phyloP scores from a whole-genome alignment of 192 early-diverging fungal genomes.

The Coemansia reversa region DNA sequence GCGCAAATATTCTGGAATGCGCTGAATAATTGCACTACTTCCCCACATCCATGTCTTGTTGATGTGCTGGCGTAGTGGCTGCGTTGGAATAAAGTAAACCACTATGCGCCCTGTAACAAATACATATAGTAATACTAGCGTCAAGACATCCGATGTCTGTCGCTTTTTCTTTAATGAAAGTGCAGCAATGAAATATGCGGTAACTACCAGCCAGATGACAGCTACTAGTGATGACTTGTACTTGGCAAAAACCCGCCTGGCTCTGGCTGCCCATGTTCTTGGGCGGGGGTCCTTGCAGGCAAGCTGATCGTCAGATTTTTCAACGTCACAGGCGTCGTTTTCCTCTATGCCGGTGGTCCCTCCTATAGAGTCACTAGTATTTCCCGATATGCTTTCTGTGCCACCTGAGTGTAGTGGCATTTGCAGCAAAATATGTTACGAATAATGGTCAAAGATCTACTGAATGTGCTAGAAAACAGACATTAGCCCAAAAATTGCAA shows the following conservation, averaged over 20 bases:
- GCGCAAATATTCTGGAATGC: constrained; percentile 40
- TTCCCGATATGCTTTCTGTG: no score
- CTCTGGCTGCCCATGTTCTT: not conserved
- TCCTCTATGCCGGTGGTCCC: no score
- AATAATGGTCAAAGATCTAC: no score
- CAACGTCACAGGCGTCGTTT: no score
- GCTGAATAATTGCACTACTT: constrained; percentile 2
- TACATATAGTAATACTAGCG: constrained; percentile 48
- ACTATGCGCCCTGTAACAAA: constrained; percentile 57
- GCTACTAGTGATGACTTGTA: constrained; percentile 33
- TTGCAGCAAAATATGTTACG: no score
- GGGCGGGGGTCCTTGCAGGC: no score
- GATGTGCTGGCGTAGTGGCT: constrained; percentile 13
- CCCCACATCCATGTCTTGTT: constrained; percentile 1
- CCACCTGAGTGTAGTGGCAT: no score
- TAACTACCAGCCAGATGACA: constrained; percentile 54
- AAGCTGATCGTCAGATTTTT: no score
- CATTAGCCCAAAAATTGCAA: no score
- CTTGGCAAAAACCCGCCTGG: constrained; percentile 1
- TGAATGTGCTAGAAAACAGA: no score
- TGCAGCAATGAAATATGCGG: constrained; percentile 62
- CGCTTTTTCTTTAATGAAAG: constrained; percentile 53
- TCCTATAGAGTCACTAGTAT: no score
- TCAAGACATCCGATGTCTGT: constrained; percentile 44
- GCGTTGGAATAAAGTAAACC: constrained; percentile 43